Evolutionary conservation across 2,329 filamentous ascomycete species (phyloP).

Genomic region (Fusarium beomiforme): DNA sequence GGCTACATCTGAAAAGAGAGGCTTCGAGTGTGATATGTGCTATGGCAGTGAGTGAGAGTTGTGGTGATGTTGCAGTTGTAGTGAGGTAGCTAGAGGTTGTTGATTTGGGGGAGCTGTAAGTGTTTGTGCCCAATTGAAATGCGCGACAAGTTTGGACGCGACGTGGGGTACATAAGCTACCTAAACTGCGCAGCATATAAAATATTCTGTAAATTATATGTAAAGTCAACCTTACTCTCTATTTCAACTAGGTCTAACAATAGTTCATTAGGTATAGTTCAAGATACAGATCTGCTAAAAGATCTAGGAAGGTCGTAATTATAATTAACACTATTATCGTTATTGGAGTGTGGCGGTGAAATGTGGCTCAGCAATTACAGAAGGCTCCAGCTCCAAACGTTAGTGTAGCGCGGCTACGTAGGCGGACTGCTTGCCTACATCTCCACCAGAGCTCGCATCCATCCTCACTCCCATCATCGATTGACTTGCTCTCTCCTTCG

Average conservation of each 20-base stretch:
- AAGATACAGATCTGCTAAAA: neutral
- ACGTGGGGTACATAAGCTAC: constrained; percentile 37
- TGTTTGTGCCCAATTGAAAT: constrained; percentile 44
- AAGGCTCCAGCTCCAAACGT: constrained; percentile 19
- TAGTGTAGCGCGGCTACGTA: constrained; percentile 47
- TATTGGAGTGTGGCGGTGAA: constrained; percentile 29
- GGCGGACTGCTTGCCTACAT: constrained; percentile 53
- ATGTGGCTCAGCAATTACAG: constrained; percentile 23
- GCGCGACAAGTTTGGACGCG: constrained; percentile 32
- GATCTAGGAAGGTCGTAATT: too few species aligned
- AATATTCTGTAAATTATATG: neutral
- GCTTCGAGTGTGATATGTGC: neutral
- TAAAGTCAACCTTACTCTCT: too few species aligned
- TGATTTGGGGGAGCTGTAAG: constrained; percentile 36
- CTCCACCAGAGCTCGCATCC: constrained; percentile 43
- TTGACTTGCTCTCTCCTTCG: constrained; percentile 19
- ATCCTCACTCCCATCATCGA: constrained; percentile 31
- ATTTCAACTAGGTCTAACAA: neutral
- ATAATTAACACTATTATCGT: neutral
- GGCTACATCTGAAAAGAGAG: constrained; percentile 48
- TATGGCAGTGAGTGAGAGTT: neutral
- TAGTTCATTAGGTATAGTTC: neutral
- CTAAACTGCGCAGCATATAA: neutral
- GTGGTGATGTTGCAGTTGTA: constrained; percentile 1
- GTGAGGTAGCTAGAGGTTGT: constrained; percentile 5